Conservation (phyloP, 2,329 filamentous ascomycete species). For the Exophiala phaeomuriformis region DNA sequence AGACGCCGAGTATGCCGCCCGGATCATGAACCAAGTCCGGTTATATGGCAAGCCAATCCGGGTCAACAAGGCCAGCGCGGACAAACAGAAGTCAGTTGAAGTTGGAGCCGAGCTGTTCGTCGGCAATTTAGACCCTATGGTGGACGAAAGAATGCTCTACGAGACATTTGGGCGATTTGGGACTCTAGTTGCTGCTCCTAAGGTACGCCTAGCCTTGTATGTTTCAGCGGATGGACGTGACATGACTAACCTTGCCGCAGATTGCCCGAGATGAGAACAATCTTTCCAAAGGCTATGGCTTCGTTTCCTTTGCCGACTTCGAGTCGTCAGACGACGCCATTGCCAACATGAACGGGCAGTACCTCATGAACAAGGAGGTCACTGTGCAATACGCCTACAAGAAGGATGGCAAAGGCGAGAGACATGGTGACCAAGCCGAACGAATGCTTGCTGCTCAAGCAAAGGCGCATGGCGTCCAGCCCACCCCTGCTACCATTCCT, state of each 20-base stretch:
- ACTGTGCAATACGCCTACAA: conserved; percentile 98
- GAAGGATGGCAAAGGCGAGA: conserved; percentile 95
- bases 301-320: conserved; percentile 87
- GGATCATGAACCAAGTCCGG: conserved; percentile 93
- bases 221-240: background rate
- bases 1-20: conserved; percentile 92
- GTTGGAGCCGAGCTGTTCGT: conserved; percentile 96
- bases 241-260: conserved; percentile 34
- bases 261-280: conserved; percentile 79
- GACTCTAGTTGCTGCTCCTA: conserved; percentile 72
- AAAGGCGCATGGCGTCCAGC: conserved; percentile 86
- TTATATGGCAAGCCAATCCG: conserved; percentile 90
- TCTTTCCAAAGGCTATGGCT: conserved; percentile 89
- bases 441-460: conserved; percentile 84
- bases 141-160: conserved; percentile 91
- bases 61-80: conserved; percentile 88
- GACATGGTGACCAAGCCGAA: conserved; percentile 91
- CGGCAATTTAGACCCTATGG: conserved; percentile 88
- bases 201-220: conserved; percentile 47
- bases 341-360: conserved; percentile 89
- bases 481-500: conserved; percentile 65
- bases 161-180: conserved; percentile 94
- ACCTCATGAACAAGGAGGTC: conserved; percentile 93
- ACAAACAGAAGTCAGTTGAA: conserved; percentile 88
- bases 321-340: conserved; percentile 89